Base-by-base conservation (phyloP, 2,329 filamentous ascomycete species). In the Fusarium floridanum region DNA sequence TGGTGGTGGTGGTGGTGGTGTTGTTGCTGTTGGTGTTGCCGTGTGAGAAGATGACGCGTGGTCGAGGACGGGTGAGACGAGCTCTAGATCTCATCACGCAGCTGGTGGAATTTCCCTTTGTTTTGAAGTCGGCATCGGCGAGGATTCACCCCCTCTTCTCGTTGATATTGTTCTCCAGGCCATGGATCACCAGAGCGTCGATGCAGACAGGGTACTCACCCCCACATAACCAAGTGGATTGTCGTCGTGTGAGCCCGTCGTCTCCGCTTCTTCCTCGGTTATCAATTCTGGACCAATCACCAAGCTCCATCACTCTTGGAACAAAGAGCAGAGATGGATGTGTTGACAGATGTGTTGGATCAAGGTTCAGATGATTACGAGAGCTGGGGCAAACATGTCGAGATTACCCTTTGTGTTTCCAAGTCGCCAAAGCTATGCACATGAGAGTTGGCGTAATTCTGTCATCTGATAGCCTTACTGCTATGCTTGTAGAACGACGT, bases 21-120 rank as follows among this genome's bases (percentile, higher is more conserved):
- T 32, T 64, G 32, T 59, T 70, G 37, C 53, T 34, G 32, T 12
- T 34, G 32, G 32, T 69, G 61, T 16, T 65, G 39, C 61, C 74
- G 65, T 73, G 79, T 63, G 75, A 75, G 71, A 83, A 83, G 68
- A 82, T 66, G 68, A 82, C 78, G 77, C 78, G 80, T 45, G 80
- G 77, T 57, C 80, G 82, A 67, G 61, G 72, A 61, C 78, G 78
- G 39, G 75, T 79, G 60, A 78, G 66, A 20, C 78, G 72, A 72
- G 76, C 71, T 76, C 73, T 78, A 55, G 72, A 64, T 80, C 71
- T 81, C 81, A 82, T 82, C 61, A 76, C 80, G 74, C 70, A 73
- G 68, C 73, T 72, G 59, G 63, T 68, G 69, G 70, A 48, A 48
- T 71, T 61, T 68, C 75, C 75, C 74, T 76, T 61, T 63, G 67